Conservation (phyloP, 176 grass and related monocot genomes). For the Phoenix roebelenii region DNA sequence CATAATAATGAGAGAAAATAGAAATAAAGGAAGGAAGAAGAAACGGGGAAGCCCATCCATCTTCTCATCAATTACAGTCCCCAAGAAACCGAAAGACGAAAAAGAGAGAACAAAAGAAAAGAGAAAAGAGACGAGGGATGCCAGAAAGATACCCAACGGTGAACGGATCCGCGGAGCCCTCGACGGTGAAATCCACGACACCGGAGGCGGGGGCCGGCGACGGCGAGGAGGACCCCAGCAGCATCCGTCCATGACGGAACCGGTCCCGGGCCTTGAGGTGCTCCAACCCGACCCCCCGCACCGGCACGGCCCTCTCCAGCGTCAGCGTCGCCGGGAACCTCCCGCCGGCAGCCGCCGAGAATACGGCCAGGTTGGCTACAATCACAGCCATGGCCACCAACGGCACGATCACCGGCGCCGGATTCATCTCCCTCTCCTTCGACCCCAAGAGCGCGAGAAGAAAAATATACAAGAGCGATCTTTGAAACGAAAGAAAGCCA, state of each 20-base stretch:
- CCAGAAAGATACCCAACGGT: conserved; percentile 53
- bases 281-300: conserved; percentile 42
- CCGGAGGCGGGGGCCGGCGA: conserved; percentile 24
- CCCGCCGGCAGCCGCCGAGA: conserved; percentile 8
- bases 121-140: background rate
- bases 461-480: no score
- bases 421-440: no score
- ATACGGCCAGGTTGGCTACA: background rate
- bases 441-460: no score
- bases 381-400: background rate
- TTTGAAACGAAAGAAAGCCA: no score
- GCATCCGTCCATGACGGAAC: conserved; percentile 44
- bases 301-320: conserved; percentile 67
- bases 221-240: conserved; percentile 12
- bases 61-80: no score
- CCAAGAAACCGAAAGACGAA: background rate
- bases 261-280: conserved; percentile 55
- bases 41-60: no score
- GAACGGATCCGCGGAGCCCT: conserved; percentile 81
- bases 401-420: background rate
- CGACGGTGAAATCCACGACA: conserved; percentile 81
- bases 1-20: no score
- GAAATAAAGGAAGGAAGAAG: no score
- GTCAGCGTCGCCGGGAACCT: conserved; percentile 32
- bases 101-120: background rate